Evolutionary conservation across 2,329 filamentous ascomycete species (phyloP), one percentile per base, ranked within the genome.

Genomic region (Monosporascus cannonballus): DNA sequence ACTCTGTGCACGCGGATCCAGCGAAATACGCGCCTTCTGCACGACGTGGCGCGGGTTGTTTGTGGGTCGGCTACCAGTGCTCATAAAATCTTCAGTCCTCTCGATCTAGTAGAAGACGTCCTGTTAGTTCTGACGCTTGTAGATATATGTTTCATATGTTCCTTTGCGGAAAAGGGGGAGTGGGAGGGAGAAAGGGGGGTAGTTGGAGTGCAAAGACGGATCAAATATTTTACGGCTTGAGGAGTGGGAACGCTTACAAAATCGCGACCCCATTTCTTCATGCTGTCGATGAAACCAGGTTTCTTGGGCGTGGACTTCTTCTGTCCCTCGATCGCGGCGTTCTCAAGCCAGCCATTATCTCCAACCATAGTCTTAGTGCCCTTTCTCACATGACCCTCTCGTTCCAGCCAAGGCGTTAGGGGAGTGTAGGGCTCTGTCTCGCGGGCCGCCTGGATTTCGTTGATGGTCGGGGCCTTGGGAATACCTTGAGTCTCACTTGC

Each of bases 301-400:
- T 65, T 66, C 44, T 58, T 55, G 8, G 47, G 27, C 44, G 61
- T 58, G 0, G 42, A 37, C 51, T 62, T 61, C 39, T 54, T 54
- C 49, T 55, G 45, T 8, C 37, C 53, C 25, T 58, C 46, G 14
- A 54, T 51, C 5, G 64, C 61, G 6, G 61, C 66, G n/a, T 67
- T 62, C 61, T 82, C 79, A 2, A 83, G 71, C 80, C 80, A 84
- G 22, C 81, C 81, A 47, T 79, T 74, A 3, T 76, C 67, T 3
- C 80, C 80, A 53, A 83, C 76, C 63, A 84, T 64, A 3, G 69
- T 74, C 69, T 83, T 83, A 38, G 70, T 72, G 48, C 66, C 74
- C 56, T 71, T 76, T 41, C 61, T 57, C 5, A 61, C 60, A 2
- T 52, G 25, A 4, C 38, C 41, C n/a, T 46, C 49, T 14, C 48